phyloP scores from a whole-genome alignment of 192 early-diverging fungal genomes.

The Coemansia sp. region DNA sequence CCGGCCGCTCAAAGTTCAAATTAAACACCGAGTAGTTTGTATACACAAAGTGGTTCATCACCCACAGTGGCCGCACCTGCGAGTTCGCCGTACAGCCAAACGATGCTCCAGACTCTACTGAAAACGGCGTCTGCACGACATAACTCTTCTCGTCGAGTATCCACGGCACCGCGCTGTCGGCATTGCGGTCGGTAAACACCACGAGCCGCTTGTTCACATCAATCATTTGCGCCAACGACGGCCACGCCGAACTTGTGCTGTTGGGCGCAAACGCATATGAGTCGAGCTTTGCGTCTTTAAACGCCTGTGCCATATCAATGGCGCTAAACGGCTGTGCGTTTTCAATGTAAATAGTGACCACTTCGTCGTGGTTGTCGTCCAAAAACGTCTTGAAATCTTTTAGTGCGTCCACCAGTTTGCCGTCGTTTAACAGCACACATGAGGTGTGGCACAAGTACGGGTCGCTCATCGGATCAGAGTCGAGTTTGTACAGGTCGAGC shows the following conservation, averaged over 20 bases:
- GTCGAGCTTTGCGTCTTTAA: conserved; percentile 55
- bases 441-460: conserved; percentile 68
- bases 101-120: conserved; percentile 44
- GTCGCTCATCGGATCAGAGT: conserved; percentile 14
- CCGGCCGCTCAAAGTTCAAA: conserved; percentile 55
- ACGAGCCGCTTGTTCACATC: conserved; percentile 63
- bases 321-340: conserved; percentile 59
- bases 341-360: conserved; percentile 75
- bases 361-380: conserved; percentile 66
- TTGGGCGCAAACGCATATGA: conserved; percentile 55
- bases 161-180: conserved; percentile 63
- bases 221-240: conserved; percentile 68
- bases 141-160: conserved; percentile 63
- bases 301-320: conserved; percentile 55
- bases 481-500: conserved; percentile 59
- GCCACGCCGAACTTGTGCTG: conserved; percentile 57
- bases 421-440: conserved; percentile 64
- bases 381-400: conserved; percentile 59
- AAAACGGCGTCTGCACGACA: conserved; percentile 72
- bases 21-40: conserved; percentile 36
- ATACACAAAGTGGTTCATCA: conserved; percentile 77
- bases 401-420: conserved; percentile 59
- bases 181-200: conserved; percentile 59
- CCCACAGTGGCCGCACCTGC: conserved; percentile 56
- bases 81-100: conserved; percentile 57